Evolutionary conservation across 2,329 filamentous ascomycete genomes (phyloP), one percentile per base, ranked within the genome.

Genomic region (Trichoderma breve): DNA sequence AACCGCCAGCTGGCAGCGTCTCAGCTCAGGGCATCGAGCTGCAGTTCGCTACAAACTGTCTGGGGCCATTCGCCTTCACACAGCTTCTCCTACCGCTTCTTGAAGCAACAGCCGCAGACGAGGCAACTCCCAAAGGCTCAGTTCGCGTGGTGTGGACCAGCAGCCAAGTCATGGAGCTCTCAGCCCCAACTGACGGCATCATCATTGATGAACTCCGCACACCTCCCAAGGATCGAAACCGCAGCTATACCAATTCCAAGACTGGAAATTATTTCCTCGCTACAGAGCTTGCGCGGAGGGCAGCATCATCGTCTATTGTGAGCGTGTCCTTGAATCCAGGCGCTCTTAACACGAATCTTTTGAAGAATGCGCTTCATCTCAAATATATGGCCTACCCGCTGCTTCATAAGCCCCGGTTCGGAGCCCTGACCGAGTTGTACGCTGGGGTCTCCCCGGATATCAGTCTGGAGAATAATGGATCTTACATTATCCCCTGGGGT

Each of bases 341-440:
- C 5, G 81, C 82, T 71, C 71, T 82, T 26, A 76, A 73, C 32
- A 76, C 79, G 0, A 76, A 71, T 77, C 34, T 74, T 74, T 6
- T 79, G 74, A 71, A 75, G 66, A 14, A 72, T 61, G 9, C 73
- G 73, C 5, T 43, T 2, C 30, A 51, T 28, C 66, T 72, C 53
- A 77, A 76, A 73, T 73, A 75, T 47, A 39, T 80, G 36, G 73
- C 79, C 64, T 74, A 73, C 1, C 72, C 73, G 8, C 39, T 80
- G 4, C 72, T 80, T 3, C 76, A 82, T 63, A 76, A 78, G 15
- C 74, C 81, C 2, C 74, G 72, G 4, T 74, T 78, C 34, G 83
- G 82, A 6, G 83, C 82, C 2, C 83, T 83, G 70, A 83, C 83
- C 0, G 82, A 83, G 74, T 71, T 85, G 2, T 84, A 76, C 64